Evolutionary conservation across 805 yeast species (phyloP).

Genomic region (Suhomyces prunicola): DNA sequence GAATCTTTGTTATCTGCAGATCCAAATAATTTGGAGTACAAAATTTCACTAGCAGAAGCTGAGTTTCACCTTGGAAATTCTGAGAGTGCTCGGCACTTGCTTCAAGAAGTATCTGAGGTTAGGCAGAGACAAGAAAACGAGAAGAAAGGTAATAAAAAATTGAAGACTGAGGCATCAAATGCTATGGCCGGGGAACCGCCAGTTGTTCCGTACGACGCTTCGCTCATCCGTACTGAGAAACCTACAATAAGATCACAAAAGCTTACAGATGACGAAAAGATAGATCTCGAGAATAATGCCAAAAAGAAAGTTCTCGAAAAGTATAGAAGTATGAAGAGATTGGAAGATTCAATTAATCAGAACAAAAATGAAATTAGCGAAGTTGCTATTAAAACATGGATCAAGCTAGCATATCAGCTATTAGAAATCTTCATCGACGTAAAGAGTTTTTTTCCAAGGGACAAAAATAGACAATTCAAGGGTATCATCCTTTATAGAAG

Average conservation of each 20-base stretch:
- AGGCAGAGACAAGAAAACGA: slow-evolving; percentile 7
- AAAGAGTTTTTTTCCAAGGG: slow-evolving; percentile 73
- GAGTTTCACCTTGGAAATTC: slow-evolving; percentile 62
- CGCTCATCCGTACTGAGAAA: slow-evolving; percentile 12
- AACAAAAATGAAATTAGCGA: slow-evolving; percentile 30
- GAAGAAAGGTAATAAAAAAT: slow-evolving; percentile 23
- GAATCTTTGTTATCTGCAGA: slow-evolving; percentile 50
- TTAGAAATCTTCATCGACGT: slow-evolving; percentile 80
- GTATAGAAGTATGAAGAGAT: slow-evolving; percentile 51
- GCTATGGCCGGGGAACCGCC: slow-evolving; percentile 7
- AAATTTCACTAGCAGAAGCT: slow-evolving; percentile 79
- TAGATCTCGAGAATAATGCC: slow-evolving; percentile 56
- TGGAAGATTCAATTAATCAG: slow-evolving; percentile 32
- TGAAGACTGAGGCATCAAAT: slow-evolving; percentile 13
- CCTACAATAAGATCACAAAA: slow-evolving; percentile 10
- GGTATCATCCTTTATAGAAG: slow-evolving; percentile 65
- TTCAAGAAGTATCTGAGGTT: slow-evolving; percentile 52
- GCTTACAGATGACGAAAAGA: slow-evolving; percentile 44
- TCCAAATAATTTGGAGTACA: slow-evolving; percentile 67
- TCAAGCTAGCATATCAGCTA: slow-evolving; percentile 75
- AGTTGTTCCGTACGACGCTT: neutral
- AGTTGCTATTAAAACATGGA: slow-evolving; percentile 76
- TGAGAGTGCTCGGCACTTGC: slow-evolving; percentile 51
- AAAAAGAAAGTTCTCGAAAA: slow-evolving; percentile 55
- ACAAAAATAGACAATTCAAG: slow-evolving; percentile 64